A percentile compares a stretch with the other conserved stretches of the same genome.
Evolutionary conservation across 345 rosid genomes (phyloP).

Genomic region (Cardamine chenopodiifolia): DNA sequence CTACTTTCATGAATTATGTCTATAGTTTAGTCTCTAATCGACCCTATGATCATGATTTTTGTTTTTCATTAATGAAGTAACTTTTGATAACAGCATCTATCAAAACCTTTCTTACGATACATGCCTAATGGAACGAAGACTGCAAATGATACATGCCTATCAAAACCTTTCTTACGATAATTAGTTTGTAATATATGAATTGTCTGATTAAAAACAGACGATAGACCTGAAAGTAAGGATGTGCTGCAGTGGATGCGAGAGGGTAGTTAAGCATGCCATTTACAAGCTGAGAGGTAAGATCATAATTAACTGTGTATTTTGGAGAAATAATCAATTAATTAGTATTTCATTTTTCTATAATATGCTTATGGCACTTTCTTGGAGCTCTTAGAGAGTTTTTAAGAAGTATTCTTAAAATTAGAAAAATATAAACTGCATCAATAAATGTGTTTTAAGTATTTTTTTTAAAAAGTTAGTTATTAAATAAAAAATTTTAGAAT

Average conservation of each 20-base stretch:
- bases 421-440: too few species aligned
- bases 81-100: neutral
- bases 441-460: too few species aligned
- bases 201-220: slow-evolving; percentile 51
- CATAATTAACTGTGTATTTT: neutral
- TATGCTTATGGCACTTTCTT: too few species aligned
- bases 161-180: slow-evolving; percentile 2
- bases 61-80: neutral
- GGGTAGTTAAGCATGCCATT: slow-evolving; percentile 86
- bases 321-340: neutral
- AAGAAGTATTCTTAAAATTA: too few species aligned
- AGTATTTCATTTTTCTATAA: too few species aligned
- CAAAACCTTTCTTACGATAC: slow-evolving; percentile 1
- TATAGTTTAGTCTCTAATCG: neutral
- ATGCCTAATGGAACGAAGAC: slow-evolving; percentile 7
- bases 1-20: neutral
- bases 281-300: slow-evolving; percentile 76
- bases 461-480: too few species aligned
- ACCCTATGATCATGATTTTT: slow-evolving; percentile 4
- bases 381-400: too few species aligned
- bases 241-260: slow-evolving; percentile 96
- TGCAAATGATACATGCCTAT: neutral
- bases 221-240: slow-evolving; percentile 91
- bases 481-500: too few species aligned
- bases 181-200: slow-evolving; percentile 18